Evolutionary conservation across 768 basidiomycete species (phyloP), one percentile per base, ranked within the genome.

Genomic region (Paxillus involutus): DNA sequence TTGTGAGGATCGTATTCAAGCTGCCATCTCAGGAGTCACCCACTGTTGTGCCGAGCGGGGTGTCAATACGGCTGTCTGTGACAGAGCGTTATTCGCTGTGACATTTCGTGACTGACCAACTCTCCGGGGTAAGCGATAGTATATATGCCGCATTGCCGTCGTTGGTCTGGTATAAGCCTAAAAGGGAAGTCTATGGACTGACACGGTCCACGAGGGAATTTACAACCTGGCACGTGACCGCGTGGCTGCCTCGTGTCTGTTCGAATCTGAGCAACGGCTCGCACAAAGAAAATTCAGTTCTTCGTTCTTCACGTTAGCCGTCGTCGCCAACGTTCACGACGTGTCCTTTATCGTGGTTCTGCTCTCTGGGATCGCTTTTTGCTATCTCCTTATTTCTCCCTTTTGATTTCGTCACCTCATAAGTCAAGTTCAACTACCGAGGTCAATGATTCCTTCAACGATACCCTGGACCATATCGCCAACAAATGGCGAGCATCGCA

Each of bases 171-270:
- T 21, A 29, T 35, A 52, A 16, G 24, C 32, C 14, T 21, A 12
- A 44, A 30, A 26, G 8, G 12, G 35, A 13, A 39, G 43, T 44
- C 53, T 24, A 41, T 44, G 51, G 48, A 57, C 51, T 32, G 37
- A 53, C 55, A 33, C 48, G 45, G 44, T 53, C 51, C 41, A 16
- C 4, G 19, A 30, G 35, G 26, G 24, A 51, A 53, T 62, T 68
- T 61, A 62, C 59, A 61, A 65, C 64, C 51, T 33, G 30, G 19
- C 69, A 70, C 69, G 69, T 70, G 68, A 70, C 46, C 70, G 64
- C 69, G 69, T 64, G 51, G 62, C 50, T 58, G 70, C 69, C 69
- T 70, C 69, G 69, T 70, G 69, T 70, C 58, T 35, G 68, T 70
- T 70, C 70, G 61, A 66, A 51, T 58, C 37, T 47, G 47, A 26